Percentiles rank a stretch among this genome's conserved stretches.
These are phyloP conservation scores for Schwanniomyces etchellsii DNA, from an alignment of 1,139 yeast species.

Conservation along the genomic window DNA sequence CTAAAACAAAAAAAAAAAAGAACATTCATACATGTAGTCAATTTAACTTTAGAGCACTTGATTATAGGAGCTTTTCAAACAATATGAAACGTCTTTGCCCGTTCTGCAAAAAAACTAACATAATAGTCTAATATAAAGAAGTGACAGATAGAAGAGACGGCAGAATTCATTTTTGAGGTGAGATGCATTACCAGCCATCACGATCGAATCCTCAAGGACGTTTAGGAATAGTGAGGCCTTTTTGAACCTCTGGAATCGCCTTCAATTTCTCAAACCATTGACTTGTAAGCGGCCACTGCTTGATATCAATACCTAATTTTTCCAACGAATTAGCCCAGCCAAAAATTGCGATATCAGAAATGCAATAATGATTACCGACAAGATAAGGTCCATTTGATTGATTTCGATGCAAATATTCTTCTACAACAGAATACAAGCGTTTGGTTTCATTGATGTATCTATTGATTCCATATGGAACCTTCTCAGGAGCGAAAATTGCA, in stretches of 20 bases:
- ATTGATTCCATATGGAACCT: constrained; percentile 45
- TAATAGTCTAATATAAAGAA: no score
- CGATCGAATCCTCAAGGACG: no score
- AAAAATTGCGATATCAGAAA: constrained; percentile 47
- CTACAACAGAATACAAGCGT: constrained; percentile 49
- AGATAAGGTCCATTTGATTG: constrained; percentile 41
- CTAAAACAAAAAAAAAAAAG: no score
- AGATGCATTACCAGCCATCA: no score
- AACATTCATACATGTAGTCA: no score
- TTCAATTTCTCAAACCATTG: constrained; percentile 41
- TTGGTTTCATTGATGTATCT: constrained; percentile 47
- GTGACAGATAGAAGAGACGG: no score
- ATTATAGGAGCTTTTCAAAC: no score
- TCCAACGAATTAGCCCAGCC: constrained; percentile 26
- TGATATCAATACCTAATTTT: constrained; percentile 27
- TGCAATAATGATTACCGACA: constrained; percentile 50
- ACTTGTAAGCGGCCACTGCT: constrained; percentile 36
- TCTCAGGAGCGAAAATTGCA: constrained; percentile 34
- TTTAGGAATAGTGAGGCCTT: constrained; percentile 17
- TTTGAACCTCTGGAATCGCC: constrained; percentile 30
- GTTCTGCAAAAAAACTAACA: no score
- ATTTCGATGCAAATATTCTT: constrained; percentile 36
- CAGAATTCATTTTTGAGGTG: no score
- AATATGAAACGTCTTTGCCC: no score
- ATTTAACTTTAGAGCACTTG: no score